phyloP scores from a whole-genome alignment of 1,284 basidiomycete species.

The Fomes fomentarius region DNA sequence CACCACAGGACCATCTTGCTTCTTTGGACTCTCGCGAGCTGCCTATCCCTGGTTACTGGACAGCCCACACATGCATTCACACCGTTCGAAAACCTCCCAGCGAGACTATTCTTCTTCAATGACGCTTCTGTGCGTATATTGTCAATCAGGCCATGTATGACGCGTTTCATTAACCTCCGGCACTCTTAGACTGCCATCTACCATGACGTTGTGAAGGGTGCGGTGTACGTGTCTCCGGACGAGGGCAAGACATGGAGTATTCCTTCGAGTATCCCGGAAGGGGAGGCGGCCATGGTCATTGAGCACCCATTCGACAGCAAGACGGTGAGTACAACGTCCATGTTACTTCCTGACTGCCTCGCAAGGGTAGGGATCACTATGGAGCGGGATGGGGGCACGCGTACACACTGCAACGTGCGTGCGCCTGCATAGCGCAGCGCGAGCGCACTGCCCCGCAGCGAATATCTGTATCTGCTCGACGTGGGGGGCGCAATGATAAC shows the following conservation, averaged over 20 bases:
- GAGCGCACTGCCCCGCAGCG: background rate
- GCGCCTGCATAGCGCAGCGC: background rate
- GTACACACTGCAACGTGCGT: background rate
- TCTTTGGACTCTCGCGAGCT: constrained; percentile 35
- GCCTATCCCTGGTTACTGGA: constrained; percentile 33
- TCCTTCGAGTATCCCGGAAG: constrained; percentile 65
- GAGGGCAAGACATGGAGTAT: constrained; percentile 86
- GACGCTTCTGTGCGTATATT: constrained; percentile 72
- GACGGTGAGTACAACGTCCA: constrained; percentile 22
- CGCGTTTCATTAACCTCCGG: constrained; percentile 5
- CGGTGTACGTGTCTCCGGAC: constrained; percentile 82
- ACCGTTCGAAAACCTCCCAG: constrained; percentile 73
- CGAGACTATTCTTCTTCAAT: constrained; percentile 90
- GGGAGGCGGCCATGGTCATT: constrained; percentile 74
- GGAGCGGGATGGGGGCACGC: background rate
- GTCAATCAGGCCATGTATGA: constrained; percentile 10
- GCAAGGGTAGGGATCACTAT: background rate
- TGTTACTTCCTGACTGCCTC: background rate
- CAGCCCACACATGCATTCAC: too few species aligned
- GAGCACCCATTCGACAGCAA: constrained; percentile 85
- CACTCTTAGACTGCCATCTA: constrained; percentile 74
- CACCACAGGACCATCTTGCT: constrained; percentile 39
- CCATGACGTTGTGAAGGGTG: constrained; percentile 74
- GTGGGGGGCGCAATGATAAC: too few species aligned
- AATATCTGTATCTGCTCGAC: too few species aligned